phyloP scores from a whole-genome alignment of 1,284 basidiomycete species.

The Athelia psychrophila region DNA sequence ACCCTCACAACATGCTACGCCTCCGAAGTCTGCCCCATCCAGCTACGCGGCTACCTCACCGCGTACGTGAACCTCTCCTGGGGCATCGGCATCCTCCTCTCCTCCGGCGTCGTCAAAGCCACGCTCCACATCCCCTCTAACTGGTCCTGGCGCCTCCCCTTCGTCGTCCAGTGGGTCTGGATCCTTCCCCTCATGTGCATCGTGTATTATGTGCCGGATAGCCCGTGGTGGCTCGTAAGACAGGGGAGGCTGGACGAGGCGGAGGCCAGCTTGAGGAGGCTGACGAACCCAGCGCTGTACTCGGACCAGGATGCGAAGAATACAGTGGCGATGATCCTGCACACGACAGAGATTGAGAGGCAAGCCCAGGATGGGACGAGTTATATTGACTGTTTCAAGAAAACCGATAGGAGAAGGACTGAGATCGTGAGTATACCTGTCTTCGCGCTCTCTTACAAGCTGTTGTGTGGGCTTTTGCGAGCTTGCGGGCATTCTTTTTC shows the following conservation, averaged over 20 bases:
- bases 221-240: constrained; percentile 16
- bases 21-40: constrained; percentile 16
- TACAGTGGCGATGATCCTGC: constrained; percentile 15
- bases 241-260: constrained; percentile 10
- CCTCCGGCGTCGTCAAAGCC: constrained; percentile 15
- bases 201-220: constrained; percentile 12
- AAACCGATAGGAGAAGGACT: constrained; percentile 13
- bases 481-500: no score
- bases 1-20: constrained; percentile 17
- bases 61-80: constrained; percentile 20
- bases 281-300: constrained; percentile 9
- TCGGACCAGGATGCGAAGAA: constrained; percentile 12
- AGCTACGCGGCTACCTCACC: constrained; percentile 15
- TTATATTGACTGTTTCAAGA: constrained; percentile 16
- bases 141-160: constrained; percentile 10
- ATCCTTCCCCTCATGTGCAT: constrained; percentile 13
- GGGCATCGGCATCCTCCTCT: constrained; percentile 14
- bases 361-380: constrained; percentile 12
- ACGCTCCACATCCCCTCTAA: constrained; percentile 10
- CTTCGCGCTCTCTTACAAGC: no score
- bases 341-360: constrained; percentile 13
- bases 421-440: constrained; percentile 7
- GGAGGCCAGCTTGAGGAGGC: constrained; percentile 1
- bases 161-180: constrained; percentile 8
- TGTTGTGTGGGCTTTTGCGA: no score